These are phyloP conservation scores for Coniella lustricola DNA, from an alignment of 2,329 filamentous ascomycete species.

Conservation along the genomic window DNA sequence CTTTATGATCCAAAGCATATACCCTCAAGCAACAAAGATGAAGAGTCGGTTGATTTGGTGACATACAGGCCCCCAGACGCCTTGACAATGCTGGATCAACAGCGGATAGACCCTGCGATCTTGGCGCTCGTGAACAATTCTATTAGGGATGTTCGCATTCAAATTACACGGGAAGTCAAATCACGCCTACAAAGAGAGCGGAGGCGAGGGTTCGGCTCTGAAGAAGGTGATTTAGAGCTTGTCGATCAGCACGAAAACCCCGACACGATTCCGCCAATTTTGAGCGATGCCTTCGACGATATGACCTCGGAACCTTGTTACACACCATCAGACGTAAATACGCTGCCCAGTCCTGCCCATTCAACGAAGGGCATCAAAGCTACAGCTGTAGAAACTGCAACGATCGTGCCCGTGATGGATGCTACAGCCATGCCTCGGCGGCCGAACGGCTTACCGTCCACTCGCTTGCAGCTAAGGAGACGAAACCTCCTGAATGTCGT, in stretches of 20 bases:
- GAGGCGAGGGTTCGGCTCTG: constrained; percentile 15
- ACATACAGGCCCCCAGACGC: constrained; percentile 39
- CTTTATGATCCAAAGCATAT: too few species aligned
- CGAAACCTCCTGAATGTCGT: constrained; percentile 1
- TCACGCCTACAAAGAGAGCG: constrained; percentile 24
- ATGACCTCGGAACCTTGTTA: background rate
- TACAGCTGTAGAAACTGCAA: background rate
- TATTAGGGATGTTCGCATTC: constrained; percentile 36
- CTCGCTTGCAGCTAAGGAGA: background rate
- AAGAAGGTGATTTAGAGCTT: background rate
- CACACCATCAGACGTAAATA: background rate
- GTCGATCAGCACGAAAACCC: background rate
- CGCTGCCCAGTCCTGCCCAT: constrained; percentile 26
- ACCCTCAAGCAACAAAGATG: constrained; percentile 14
- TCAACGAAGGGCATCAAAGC: background rate
- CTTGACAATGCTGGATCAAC: constrained; percentile 30
- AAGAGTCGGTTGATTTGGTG: constrained; percentile 35
- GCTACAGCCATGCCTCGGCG: background rate
- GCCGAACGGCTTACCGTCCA: background rate
- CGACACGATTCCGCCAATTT: background rate
- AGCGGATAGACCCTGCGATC: constrained; percentile 33
- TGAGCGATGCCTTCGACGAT: background rate
- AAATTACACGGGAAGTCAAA: constrained; percentile 27
- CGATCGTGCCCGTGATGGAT: background rate
- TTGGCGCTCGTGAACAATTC: constrained; percentile 36